These are phyloP conservation scores for Kickxella alabastrina DNA, from an alignment of 192 early-diverging fungal genomes.

Conservation along the genomic window DNA sequence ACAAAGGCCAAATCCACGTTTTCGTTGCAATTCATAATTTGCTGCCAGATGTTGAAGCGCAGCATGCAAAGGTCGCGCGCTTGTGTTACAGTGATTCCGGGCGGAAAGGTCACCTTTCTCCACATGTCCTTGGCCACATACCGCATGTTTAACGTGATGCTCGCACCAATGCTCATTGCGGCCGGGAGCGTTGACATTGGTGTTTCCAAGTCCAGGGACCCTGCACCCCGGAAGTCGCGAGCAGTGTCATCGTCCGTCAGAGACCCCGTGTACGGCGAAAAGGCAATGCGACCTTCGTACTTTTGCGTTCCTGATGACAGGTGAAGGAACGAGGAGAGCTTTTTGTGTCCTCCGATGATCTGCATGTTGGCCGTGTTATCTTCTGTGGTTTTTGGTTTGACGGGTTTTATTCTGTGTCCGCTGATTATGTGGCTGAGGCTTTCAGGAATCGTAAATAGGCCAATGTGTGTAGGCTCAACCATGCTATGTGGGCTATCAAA, in stretches of 20 bases:
- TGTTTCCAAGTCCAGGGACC: constrained; percentile 1
- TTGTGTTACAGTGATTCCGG: constrained; percentile 51
- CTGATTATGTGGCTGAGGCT: constrained; percentile 28
- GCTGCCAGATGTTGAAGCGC: constrained; percentile 54
- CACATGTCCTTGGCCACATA: constrained; percentile 55
- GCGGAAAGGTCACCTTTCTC: constrained; percentile 50
- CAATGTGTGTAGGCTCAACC: constrained; percentile 44
- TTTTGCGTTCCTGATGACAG: constrained; percentile 26
- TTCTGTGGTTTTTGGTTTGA: constrained; percentile 9
- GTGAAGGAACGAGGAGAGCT: constrained; percentile 42
- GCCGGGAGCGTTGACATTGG: constrained; percentile 3
- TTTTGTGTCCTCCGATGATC: constrained; percentile 46
- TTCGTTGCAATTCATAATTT: constrained; percentile 18
- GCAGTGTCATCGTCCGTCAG: constrained; percentile 9
- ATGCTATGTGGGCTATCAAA: constrained; percentile 12
- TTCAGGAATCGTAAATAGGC: constrained; percentile 46
- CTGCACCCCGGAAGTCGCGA: constrained; percentile 3
- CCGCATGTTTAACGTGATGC: constrained; percentile 47
- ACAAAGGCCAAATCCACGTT: constrained; percentile 1
- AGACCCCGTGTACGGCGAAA: constrained; percentile 43
- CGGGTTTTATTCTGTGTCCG: constrained; percentile 14
- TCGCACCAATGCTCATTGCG: constrained; percentile 27
- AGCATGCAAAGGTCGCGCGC: constrained; percentile 55
- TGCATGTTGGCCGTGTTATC: constrained; percentile 31
- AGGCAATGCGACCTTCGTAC: constrained; percentile 29